Conservation (phyloP, 768 basidiomycete genomes). For the Tricholoma sp. region DNA sequence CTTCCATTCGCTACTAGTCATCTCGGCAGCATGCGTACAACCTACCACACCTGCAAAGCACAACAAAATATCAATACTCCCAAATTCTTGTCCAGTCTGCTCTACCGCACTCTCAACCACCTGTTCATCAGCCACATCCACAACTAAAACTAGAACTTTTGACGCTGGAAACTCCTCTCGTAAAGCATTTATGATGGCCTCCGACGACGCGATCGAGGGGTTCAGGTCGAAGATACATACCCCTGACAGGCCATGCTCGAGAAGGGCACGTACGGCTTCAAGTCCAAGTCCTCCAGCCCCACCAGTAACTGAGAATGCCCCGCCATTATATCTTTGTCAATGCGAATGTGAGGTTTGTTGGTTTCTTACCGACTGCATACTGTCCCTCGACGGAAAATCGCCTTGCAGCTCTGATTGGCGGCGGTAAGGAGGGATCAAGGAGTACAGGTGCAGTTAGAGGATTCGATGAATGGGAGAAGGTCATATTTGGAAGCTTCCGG, state of each 20-base stretch:
- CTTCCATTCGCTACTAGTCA: conserved; percentile 29
- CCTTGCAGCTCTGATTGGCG: conserved; percentile 18
- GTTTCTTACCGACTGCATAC: conserved; percentile 32
- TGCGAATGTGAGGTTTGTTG: not conserved
- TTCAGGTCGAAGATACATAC: conserved; percentile 24
- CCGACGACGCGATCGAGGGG: conserved; percentile 18
- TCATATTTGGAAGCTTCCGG: conserved; percentile 26
- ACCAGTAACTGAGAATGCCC: conserved; percentile 30
- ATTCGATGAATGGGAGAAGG: conserved; percentile 26
- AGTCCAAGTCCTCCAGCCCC: conserved; percentile 37
- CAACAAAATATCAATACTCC: conserved; percentile 30
- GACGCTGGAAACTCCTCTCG: conserved; percentile 25
- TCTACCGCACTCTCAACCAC: conserved; percentile 20
- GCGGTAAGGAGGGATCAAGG: conserved; percentile 6
- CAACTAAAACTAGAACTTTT: conserved; percentile 25
- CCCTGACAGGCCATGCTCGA: conserved; percentile 39
- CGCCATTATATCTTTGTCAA: too few species aligned
- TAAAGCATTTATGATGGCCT: conserved; percentile 14
- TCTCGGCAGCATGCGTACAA: conserved; percentile 26
- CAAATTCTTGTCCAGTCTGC: conserved; percentile 21
- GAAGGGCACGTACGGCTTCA: conserved; percentile 31
- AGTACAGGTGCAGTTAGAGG: conserved; percentile 25
- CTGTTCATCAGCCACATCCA: conserved; percentile 33
- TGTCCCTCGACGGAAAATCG: conserved; percentile 31
- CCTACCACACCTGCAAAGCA: conserved; percentile 41